Evolutionary conservation across 371 early-diverging fungal genomes (phyloP).

Genomic region (Mucor mucedo): DNA sequence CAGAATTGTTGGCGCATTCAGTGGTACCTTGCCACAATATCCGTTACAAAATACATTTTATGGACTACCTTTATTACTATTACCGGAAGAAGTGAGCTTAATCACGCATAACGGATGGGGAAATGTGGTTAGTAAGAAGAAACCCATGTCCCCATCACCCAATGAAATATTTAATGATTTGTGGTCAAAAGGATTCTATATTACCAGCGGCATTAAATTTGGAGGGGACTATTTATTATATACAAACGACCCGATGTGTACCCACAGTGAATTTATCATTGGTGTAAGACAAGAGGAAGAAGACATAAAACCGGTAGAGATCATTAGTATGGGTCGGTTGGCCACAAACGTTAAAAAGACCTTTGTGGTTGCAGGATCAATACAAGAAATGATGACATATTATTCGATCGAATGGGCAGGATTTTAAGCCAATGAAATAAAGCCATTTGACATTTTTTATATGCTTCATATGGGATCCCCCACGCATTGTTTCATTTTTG

Average conservation of each 20-base stretch:
- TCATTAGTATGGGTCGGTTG: slow-evolving; percentile 55
- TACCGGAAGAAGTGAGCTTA: slow-evolving; percentile 59
- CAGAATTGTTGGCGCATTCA: slow-evolving; percentile 59
- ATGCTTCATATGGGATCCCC: slow-evolving; percentile 1
- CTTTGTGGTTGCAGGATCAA: slow-evolving; percentile 40
- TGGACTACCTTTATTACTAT: slow-evolving; percentile 55
- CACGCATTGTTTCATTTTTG: neutral
- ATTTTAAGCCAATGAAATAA: slow-evolving; percentile 26
- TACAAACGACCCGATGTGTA: slow-evolving; percentile 57
- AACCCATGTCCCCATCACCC: neutral
- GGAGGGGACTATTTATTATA: slow-evolving; percentile 71
- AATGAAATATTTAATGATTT: slow-evolving; percentile 50
- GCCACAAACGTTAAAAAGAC: slow-evolving; percentile 63
- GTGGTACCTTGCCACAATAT: slow-evolving; percentile 57
- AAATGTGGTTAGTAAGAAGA: neutral
- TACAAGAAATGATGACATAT: slow-evolving; percentile 16
- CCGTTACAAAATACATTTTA: slow-evolving; percentile 63
- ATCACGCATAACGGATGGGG: slow-evolving; percentile 42
- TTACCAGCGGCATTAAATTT: slow-evolving; percentile 65
- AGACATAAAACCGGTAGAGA: slow-evolving; percentile 34
- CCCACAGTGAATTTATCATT: slow-evolving; percentile 61
- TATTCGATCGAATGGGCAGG: slow-evolving; percentile 57
- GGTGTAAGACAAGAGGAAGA: slow-evolving; percentile 19
- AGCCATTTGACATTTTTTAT: slow-evolving; percentile 1
- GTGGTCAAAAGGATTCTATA: slow-evolving; percentile 56